These are phyloP conservation scores for Leccinellum albellum DNA, from an alignment of 768 basidiomycete genomes.

Conservation along the genomic window DNA sequence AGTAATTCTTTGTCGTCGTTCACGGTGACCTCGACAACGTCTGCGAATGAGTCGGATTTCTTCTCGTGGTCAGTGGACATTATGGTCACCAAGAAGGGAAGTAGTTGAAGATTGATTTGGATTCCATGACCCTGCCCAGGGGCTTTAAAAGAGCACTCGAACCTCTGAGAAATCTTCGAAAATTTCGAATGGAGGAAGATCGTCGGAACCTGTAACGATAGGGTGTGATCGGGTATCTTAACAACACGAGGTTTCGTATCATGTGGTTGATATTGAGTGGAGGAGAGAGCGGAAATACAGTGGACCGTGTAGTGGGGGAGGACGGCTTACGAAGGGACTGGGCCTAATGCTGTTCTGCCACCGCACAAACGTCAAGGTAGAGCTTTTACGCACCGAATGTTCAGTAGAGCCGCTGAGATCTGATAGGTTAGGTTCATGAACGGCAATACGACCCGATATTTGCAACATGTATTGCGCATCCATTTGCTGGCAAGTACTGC, in stretches of 20 bases:
- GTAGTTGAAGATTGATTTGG: not conserved
- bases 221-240: not conserved
- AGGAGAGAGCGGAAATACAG: no score
- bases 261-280: no score
- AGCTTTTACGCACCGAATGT: no score
- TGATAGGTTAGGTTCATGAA: no score
- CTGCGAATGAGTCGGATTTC: constrained; percentile 8
- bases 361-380: no score
- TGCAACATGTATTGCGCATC: no score
- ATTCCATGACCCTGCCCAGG: not conserved
- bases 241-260: not conserved
- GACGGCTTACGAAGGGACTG: no score
- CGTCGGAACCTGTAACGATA: not conserved
- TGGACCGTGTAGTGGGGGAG: no score
- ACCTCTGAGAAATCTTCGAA: not conserved
- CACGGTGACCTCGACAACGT: not conserved
- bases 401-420: no score
- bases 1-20: not conserved
- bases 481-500: no score
- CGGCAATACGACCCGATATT: no score
- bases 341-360: no score
- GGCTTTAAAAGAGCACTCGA: not conserved
- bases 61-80: constrained; percentile 19
- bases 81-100: not conserved
- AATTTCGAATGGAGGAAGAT: not conserved